Evolutionary conservation across 768 basidiomycete species (phyloP), one percentile per base, ranked within the genome.

Genomic region (Suillus ampliporus): DNA sequence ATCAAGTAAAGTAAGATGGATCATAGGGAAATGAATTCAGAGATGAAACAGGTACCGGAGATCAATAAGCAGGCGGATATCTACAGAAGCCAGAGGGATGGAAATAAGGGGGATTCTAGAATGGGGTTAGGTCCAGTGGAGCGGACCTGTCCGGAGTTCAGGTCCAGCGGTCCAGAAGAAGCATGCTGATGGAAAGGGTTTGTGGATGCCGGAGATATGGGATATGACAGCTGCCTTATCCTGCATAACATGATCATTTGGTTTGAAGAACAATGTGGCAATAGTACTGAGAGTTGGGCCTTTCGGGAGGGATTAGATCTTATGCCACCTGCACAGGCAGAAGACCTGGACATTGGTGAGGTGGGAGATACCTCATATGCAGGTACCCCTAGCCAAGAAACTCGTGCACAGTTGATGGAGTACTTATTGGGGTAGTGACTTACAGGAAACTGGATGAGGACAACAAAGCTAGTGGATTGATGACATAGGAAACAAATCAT

Each of bases 211-310:
- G n/a, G n/a, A n/a, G n/a, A n/a, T n/a, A n/a, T n/a, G n/a, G n/a
- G n/a, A n/a, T n/a, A n/a, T n/a, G n/a, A n/a, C n/a, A n/a, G n/a
- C n/a, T n/a, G n/a, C 37, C 10, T 61, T 15, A 54, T 61, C 28
- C 38, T 61, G 21, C 60, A 61, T 38, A 53, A 61, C 7, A 48
- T 56, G 31, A 35, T 56, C 17, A 38, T 61, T 57, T 1, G 2
- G 1, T 58, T 58, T 34, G 43, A 46, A 47, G 58, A 46, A n/a
- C n/a, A n/a, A n/a, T n/a, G 11, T 5, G 14, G 0, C 2, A 1
- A 13, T 46, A 21, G 44, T 46, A 10, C 11, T 23, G 44, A 21
- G 10, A 23, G 44, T 46, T 46, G 44, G 44, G 44, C 21, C 44
- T 21, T 46, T 46, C 11, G 13, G 5, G 10, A 46, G 21, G 21